These are phyloP conservation scores for Balansia obtecta DNA, from an alignment of 2,329 filamentous ascomycete genomes.

Conservation along the genomic window DNA sequence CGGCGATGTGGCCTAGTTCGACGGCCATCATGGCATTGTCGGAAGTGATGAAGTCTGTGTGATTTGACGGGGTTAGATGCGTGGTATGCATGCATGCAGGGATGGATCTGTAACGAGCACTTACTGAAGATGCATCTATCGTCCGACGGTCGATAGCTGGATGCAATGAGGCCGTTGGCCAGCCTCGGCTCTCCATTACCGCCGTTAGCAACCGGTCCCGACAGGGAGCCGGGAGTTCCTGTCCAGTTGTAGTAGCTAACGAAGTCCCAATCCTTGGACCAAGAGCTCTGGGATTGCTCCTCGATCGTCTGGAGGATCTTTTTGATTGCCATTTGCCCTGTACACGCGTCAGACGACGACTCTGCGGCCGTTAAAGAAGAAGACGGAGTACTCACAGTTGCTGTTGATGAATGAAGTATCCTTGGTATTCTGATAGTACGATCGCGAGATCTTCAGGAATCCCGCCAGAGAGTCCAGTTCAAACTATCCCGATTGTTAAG, in stretches of 20 bases:
- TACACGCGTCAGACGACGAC: constrained; percentile 38
- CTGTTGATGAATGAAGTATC: constrained; percentile 52
- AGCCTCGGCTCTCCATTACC: constrained; percentile 70
- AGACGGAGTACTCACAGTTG: constrained; percentile 11
- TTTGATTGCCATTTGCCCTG: constrained; percentile 50
- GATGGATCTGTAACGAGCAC: neutral
- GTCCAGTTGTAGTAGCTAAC: constrained; percentile 20
- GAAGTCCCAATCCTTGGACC: constrained; percentile 14
- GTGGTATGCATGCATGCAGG: neutral
- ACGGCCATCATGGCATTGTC: constrained; percentile 28
- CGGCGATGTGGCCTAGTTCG: constrained; percentile 44
- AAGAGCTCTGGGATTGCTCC: constrained; percentile 16
- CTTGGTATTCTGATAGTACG: constrained; percentile 60
- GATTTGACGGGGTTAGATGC: neutral
- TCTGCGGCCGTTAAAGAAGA: constrained; percentile 6
- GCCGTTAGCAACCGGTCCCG: constrained; percentile 41
- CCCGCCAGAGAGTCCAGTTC: constrained; percentile 80
- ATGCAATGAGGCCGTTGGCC: constrained; percentile 64
- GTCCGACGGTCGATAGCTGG: constrained; percentile 72
- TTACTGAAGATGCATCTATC: constrained; percentile 59
- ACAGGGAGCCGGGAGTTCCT: constrained; percentile 13
- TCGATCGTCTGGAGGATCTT: constrained; percentile 14
- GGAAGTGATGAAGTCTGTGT: constrained; percentile 32
- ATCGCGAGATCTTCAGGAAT: constrained; percentile 68
- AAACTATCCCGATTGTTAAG: constrained; percentile 37